phyloP scores from a whole-genome alignment of 2,329 filamentous ascomycete genomes.

The Aspergillus caelatus region DNA sequence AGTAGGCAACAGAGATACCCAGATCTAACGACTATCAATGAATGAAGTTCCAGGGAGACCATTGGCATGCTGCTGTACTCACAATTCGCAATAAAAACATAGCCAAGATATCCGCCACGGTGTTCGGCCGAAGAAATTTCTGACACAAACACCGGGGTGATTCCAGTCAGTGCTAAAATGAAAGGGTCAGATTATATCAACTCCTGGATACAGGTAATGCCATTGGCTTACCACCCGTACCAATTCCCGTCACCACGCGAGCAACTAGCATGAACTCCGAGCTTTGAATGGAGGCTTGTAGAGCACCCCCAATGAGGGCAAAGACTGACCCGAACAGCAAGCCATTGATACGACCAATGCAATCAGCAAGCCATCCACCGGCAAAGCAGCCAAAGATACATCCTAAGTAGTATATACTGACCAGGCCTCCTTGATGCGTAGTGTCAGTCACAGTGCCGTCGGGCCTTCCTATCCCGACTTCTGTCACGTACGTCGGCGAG shows the following conservation, averaged over 20 bases:
- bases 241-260: constrained; percentile 55
- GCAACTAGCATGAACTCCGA: constrained; percentile 54
- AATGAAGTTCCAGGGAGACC: background rate
- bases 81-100: constrained; percentile 58
- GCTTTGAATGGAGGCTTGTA: constrained; percentile 51
- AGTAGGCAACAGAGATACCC: constrained; percentile 48
- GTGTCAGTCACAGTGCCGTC: constrained; percentile 53
- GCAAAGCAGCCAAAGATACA: constrained; percentile 55
- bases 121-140: constrained; percentile 53
- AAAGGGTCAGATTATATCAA: constrained; percentile 1
- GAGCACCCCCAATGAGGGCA: constrained; percentile 52
- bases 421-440: constrained; percentile 56
- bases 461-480: constrained; percentile 49
- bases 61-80: constrained; percentile 4
- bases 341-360: constrained; percentile 57
- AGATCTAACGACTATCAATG: constrained; percentile 36
- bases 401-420: constrained; percentile 58
- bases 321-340: constrained; percentile 52
- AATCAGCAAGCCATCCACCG: constrained; percentile 56
- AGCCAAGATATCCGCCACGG: constrained; percentile 51
- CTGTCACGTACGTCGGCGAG: constrained; percentile 39
- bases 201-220: constrained; percentile 10
- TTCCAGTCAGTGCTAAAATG: constrained; percentile 47
- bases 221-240: constrained; percentile 48
- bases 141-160: constrained; percentile 53